These are phyloP conservation scores for Brassica carinata DNA, from an alignment of 345 rosid species.

Conservation along the genomic window DNA sequence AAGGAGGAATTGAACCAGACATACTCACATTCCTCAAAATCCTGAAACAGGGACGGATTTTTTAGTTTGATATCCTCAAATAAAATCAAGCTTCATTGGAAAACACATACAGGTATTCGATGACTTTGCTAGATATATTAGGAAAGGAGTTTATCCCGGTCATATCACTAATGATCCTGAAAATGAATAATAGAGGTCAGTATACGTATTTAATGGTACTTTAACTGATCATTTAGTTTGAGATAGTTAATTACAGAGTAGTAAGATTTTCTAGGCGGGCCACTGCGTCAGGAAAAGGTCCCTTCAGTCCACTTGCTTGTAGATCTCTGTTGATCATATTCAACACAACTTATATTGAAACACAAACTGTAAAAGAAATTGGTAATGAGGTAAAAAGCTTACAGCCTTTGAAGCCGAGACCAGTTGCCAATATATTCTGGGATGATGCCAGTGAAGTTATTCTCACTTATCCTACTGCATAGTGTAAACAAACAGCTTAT, in stretches of 20 bases:
- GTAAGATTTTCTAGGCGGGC: neutral
- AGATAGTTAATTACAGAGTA: neutral
- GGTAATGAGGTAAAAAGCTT: too few relatives aligned
- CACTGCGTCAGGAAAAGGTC: neutral
- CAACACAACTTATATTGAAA: neutral
- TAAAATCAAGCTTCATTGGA: neutral
- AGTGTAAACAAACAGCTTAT: neutral
- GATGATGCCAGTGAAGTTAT: neutral
- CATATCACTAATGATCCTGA: neutral
- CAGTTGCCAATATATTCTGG: neutral
- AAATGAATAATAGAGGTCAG: neutral
- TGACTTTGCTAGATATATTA: neutral
- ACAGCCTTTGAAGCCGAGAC: neutral
- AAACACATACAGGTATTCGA: neutral
- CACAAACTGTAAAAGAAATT: neutral
- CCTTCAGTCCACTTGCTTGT: neutral
- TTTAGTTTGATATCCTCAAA: neutral
- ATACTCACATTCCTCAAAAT: neutral
- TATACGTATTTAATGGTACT: neutral
- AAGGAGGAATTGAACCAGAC: neutral
- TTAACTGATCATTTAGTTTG: neutral
- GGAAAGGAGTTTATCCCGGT: neutral
- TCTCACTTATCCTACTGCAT: neutral
- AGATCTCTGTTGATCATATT: neutral
- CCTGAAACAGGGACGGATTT: neutral